A percentile compares a stretch with the other conserved stretches of the same genome.
Evolutionary conservation across 352 stramenopile species (phyloP).

Genomic region (Globisporangium radiosum): DNA sequence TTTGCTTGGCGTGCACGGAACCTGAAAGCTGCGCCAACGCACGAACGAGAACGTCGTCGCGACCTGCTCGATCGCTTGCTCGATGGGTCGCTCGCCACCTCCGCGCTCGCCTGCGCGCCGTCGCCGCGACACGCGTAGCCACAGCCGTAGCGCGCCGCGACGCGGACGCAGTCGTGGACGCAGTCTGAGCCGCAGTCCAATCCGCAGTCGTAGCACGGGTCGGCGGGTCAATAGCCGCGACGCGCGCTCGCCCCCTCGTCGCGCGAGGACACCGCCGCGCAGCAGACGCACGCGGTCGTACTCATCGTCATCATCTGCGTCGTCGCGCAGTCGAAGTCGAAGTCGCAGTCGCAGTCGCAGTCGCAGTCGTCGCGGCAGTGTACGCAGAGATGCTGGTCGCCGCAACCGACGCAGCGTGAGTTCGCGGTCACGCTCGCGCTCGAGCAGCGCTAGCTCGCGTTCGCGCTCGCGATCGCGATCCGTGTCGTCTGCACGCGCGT

Average conservation of each 20-base stretch:
- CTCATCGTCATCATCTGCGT: conserved; percentile 10
- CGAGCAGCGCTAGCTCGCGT: conserved; percentile 3
- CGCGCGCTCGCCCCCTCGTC: conserved; percentile 2
- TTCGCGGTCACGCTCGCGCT: conserved; percentile 3
- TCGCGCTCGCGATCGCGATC: conserved; percentile 18
- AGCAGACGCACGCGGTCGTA: conserved; percentile 15
- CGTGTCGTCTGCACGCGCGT: too few relatives aligned
- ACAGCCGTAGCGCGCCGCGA: not conserved
- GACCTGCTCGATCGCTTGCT: not conserved
- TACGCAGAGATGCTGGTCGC: not conserved
- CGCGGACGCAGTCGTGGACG: conserved; percentile 6
- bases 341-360: conserved; percentile 8
- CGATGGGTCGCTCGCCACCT: conserved; percentile 1
- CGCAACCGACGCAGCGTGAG: conserved; percentile 1
- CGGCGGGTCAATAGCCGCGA: not conserved
- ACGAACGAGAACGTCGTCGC: not conserved
- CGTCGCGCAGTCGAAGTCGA: conserved; percentile 13
- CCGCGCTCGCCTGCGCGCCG: not conserved
- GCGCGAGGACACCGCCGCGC: not conserved
- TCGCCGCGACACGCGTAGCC: not conserved
- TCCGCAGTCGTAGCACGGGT: not conserved
- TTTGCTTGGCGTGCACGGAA: not conserved
- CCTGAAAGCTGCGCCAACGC: too few relatives aligned
- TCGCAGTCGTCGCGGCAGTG: not conserved
- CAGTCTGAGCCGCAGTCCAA: conserved; percentile 4